Evolutionary conservation across 108 stramenopile genomes (phyloP).

Genomic region (Parietichytrium sp.): DNA sequence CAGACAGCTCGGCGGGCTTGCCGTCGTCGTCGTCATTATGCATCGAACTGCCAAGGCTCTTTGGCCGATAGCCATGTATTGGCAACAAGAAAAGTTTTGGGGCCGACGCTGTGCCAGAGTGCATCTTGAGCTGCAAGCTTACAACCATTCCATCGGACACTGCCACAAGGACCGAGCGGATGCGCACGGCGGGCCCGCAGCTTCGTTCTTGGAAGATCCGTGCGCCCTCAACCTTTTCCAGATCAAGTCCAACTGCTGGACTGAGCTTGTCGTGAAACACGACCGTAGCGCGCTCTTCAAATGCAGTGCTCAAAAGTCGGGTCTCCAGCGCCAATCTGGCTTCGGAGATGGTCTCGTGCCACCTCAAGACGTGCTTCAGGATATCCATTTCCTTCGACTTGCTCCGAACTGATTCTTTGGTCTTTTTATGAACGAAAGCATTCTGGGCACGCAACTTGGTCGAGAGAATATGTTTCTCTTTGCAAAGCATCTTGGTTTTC

Average conservation of each 20-base stretch:
- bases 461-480: neutral
- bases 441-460: neutral
- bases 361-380: neutral
- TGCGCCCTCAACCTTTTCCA: neutral
- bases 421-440: neutral
- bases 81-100: neutral
- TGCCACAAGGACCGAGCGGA: neutral
- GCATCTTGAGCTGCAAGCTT: neutral
- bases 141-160: constrained; percentile 33
- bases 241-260: neutral
- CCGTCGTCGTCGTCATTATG: too few relatives aligned
- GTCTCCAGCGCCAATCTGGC: neutral
- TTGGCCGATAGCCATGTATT: too few relatives aligned
- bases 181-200: neutral
- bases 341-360: neutral
- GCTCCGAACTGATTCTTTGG: neutral
- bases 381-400: neutral
- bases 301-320: neutral
- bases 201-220: neutral
- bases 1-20: neutral
- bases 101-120: neutral
- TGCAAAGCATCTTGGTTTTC: neutral
- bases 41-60: too few relatives aligned
- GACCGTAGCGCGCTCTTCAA: neutral
- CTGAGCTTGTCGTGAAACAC: neutral